Evolutionary conservation across 2,329 filamentous ascomycete species (phyloP).

Genomic region (Colletotrichum karsti): DNA sequence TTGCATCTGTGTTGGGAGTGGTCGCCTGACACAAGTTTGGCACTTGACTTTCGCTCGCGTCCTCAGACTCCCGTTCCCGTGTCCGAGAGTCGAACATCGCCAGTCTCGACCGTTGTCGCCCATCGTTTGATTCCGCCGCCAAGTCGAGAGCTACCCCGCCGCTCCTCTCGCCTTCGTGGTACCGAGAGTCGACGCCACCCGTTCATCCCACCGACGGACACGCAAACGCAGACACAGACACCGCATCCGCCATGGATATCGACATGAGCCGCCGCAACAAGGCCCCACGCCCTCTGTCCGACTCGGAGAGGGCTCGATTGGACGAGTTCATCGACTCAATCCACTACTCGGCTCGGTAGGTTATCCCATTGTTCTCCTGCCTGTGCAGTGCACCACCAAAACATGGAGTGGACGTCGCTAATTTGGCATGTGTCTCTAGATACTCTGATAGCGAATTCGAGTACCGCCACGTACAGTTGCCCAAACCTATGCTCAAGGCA

Average conservation of each 20-base stretch:
- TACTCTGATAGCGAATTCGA: slow-evolving; percentile 94
- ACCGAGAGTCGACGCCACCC: slow-evolving; percentile 24
- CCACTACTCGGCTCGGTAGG: slow-evolving; percentile 90
- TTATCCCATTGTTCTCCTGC: background rate
- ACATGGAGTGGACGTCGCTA: background rate
- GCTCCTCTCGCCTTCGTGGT: slow-evolving; percentile 14
- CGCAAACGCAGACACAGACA: slow-evolving; percentile 2
- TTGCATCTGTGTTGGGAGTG: slow-evolving; percentile 5
- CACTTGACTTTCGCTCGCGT: slow-evolving; percentile 6
- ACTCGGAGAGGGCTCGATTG: slow-evolving; percentile 82
- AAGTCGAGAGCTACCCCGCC: slow-evolving; percentile 8
- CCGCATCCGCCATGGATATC: slow-evolving; percentile 58
- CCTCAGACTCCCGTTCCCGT: slow-evolving; percentile 5
- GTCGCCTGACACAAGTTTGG: slow-evolving; percentile 23
- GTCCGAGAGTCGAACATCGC: slow-evolving; percentile 7
- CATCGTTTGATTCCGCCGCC: slow-evolving; percentile 1
- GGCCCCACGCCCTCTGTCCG: slow-evolving; percentile 80
- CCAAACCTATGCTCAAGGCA: slow-evolving; percentile 97
- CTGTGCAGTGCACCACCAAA: background rate
- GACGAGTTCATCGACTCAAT: slow-evolving; percentile 94
- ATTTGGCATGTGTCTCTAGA: slow-evolving; percentile 56
- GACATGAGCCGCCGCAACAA: slow-evolving; percentile 89
- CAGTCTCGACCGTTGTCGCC: background rate
- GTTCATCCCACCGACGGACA: slow-evolving; percentile 12
- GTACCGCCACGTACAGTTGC: slow-evolving; percentile 97